These are phyloP conservation scores for Chaetomium globosum DNA, from an alignment of 2,329 filamentous ascomycete genomes.

Conservation along the genomic window DNA sequence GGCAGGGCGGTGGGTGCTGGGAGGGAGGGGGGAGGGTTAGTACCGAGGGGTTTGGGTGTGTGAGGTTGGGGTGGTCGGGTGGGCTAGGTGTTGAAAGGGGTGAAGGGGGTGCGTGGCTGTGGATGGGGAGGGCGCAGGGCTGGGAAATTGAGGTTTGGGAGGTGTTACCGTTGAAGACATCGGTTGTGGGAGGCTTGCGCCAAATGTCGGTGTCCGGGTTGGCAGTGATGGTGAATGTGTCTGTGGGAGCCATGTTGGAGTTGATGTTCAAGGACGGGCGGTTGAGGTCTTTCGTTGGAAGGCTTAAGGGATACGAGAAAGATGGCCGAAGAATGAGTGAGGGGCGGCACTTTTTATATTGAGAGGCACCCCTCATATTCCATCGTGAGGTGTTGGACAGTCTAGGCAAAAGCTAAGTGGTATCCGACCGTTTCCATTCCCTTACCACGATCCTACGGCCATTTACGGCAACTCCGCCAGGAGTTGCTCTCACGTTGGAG, in stretches of 20 bases:
- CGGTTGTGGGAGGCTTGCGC: constrained; percentile 70
- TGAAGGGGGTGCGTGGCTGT: constrained; percentile 9
- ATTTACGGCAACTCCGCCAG: constrained; percentile 17
- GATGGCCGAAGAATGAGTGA: background rate
- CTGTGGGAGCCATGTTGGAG: constrained; percentile 11
- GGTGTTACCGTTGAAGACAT: constrained; percentile 63
- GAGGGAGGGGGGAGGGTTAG: constrained; percentile 20
- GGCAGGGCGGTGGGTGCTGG: constrained; percentile 31
- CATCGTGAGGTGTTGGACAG: background rate
- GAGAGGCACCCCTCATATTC: background rate
- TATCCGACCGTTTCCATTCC: background rate
- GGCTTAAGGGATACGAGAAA: background rate
- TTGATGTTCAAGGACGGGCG: background rate
- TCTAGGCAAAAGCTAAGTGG: background rate
- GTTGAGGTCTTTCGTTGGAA: background rate
- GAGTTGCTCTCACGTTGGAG: background rate
- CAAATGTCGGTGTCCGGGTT: constrained; percentile 71
- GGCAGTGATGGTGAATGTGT: constrained; percentile 57
- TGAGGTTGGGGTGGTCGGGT: background rate
- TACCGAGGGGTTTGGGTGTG: constrained; percentile 25
- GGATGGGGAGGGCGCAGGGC: constrained; percentile 30
- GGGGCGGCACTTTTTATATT: constrained; percentile 2
- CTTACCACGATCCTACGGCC: constrained; percentile 7
- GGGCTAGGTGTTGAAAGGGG: background rate
- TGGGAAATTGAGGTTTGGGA: constrained; percentile 28